Evolutionary conservation across 495 filamentous ascomycete genomes (phyloP).

Genomic region (Neurospora cerealis): DNA sequence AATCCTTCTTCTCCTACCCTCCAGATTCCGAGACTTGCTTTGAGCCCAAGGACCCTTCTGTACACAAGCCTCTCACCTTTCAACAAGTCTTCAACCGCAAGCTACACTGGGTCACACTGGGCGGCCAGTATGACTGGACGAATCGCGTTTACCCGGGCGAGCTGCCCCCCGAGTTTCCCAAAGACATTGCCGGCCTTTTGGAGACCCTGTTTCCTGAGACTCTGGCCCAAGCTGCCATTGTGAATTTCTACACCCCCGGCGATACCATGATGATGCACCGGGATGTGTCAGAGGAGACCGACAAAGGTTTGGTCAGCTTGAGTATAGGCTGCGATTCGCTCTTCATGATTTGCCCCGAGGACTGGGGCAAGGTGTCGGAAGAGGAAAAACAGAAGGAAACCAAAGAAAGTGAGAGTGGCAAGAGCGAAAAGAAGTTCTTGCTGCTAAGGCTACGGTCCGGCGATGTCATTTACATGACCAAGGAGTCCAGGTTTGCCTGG

Average conservation of each 20-base stretch:
- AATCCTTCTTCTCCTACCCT: conserved; percentile 38
- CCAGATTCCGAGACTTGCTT: conserved; percentile 26
- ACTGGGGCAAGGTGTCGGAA: conserved; percentile 27
- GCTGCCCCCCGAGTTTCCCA: conserved; percentile 61
- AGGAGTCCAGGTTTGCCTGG: conserved; percentile 76
- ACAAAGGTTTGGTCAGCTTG: conserved; percentile 67
- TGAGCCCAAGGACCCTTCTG: conserved; percentile 55
- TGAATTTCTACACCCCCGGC: conserved; percentile 81
- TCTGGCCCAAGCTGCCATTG: conserved; percentile 73
- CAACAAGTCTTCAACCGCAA: conserved; percentile 59
- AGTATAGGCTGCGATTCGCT: conserved; percentile 83
- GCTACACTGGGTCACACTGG: conserved; percentile 86
- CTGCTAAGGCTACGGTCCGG: conserved; percentile 64
- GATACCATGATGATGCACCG: conserved; percentile 84
- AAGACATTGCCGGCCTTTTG: conserved; percentile 57
- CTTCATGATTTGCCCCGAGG: conserved; percentile 53
- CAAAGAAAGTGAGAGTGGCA: background rate
- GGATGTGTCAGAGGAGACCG: conserved; percentile 75
- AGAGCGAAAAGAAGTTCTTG: conserved; percentile 34
- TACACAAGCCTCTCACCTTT: conserved; percentile 61
- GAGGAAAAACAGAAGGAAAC: conserved; percentile 12
- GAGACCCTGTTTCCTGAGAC: conserved; percentile 59
- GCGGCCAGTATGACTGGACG: conserved; percentile 93
- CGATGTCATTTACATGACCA: conserved; percentile 74
- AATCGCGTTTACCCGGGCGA: conserved; percentile 63